A percentile compares a stretch with the other conserved stretches of the same genome.
phyloP scores from a whole-genome alignment of 1,284 basidiomycete genomes.

The Trametes sp. region DNA sequence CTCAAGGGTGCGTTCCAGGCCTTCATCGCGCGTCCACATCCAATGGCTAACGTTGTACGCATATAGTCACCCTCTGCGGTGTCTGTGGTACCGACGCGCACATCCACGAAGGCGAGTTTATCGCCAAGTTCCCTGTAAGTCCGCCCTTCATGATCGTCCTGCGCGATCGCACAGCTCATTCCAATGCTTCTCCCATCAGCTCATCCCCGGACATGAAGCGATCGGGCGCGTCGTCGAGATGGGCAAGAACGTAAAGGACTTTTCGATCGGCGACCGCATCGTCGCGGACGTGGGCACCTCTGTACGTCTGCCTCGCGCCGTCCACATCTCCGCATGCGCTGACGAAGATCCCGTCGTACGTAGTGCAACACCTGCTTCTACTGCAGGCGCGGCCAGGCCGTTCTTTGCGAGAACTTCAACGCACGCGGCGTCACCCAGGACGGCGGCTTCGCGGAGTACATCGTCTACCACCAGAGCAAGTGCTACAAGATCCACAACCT shows the following conservation, averaged over 20 bases:
- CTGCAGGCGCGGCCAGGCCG: constrained; percentile 60
- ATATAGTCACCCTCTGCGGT: constrained; percentile 41
- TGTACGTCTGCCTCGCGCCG: constrained; percentile 37
- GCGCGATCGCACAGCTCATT: constrained; percentile 18
- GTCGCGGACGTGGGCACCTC: constrained; percentile 62
- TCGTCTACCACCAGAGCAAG: constrained; percentile 48
- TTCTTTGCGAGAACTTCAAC: constrained; percentile 65
- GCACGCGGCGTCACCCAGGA: constrained; percentile 60
- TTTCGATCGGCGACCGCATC: constrained; percentile 63
- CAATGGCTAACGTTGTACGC: constrained; percentile 6
- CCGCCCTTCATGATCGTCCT: constrained; percentile 18
- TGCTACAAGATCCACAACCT: constrained; percentile 67
- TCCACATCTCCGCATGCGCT: constrained; percentile 4
- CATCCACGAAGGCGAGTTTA: constrained; percentile 70
- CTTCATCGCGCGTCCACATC: neutral
- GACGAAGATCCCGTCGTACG: constrained; percentile 12
- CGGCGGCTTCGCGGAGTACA: constrained; percentile 68
- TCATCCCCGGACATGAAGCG: constrained; percentile 67
- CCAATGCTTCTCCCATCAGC: constrained; percentile 37
- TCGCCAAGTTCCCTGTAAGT: constrained; percentile 59
- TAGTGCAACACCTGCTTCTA: constrained; percentile 66
- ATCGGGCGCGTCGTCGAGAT: constrained; percentile 59
- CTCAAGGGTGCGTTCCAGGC: constrained; percentile 52
- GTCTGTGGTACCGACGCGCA: constrained; percentile 58
- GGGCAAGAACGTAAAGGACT: constrained; percentile 60